phyloP scores from a whole-genome alignment of 495 filamentous ascomycete species.

The Penicillium arizonense region DNA sequence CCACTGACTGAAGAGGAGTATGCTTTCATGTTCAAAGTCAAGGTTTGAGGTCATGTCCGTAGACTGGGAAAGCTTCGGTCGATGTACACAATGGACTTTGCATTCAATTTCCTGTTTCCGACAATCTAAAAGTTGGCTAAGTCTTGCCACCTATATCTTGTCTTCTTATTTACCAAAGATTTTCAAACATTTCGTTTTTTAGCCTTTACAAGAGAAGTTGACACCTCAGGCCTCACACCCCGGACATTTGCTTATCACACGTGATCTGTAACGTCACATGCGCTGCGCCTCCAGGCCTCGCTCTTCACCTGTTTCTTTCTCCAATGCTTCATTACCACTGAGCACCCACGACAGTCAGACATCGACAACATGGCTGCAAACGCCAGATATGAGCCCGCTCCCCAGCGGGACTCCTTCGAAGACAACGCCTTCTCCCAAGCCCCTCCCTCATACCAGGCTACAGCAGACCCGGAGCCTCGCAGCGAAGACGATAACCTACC shows the following conservation, averaged over 20 bases:
- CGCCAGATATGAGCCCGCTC: slow-evolving; percentile 66
- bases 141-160: too few relatives aligned
- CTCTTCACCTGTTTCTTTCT: slow-evolving; percentile 4
- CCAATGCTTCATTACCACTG: neutral
- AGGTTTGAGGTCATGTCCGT: too few relatives aligned
- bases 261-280: slow-evolving; percentile 5
- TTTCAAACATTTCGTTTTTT: too few relatives aligned
- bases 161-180: too few relatives aligned
- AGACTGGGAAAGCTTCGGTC: too few relatives aligned
- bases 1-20: too few relatives aligned
- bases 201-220: neutral
- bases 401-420: slow-evolving; percentile 73
- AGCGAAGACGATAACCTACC: slow-evolving; percentile 88
- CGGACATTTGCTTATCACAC: slow-evolving; percentile 9
- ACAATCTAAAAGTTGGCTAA: too few relatives aligned
- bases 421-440: slow-evolving; percentile 70
- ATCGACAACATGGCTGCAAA: slow-evolving; percentile 57
- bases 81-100: too few relatives aligned
- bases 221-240: neutral
- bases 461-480: slow-evolving; percentile 58
- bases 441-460: slow-evolving; percentile 69
- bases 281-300: slow-evolving; percentile 3
- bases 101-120: too few relatives aligned
- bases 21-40: neutral
- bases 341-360: neutral